Evolutionary conservation across 495 filamentous ascomycete species (phyloP).

Genomic region (Hamigera avellanea): DNA sequence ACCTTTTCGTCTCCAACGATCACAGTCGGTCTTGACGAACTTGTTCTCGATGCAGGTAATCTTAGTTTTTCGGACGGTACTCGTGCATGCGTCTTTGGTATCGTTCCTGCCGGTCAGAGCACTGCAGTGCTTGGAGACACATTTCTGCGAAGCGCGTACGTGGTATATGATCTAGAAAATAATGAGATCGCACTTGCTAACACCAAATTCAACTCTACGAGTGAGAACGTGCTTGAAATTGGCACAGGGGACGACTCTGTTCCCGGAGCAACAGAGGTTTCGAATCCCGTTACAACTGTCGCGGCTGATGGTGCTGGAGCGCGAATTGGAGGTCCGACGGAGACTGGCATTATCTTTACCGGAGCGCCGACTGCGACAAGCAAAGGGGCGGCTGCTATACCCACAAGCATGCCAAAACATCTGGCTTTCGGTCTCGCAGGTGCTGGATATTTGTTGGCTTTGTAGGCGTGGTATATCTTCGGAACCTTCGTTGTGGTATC

Average conservation of each 20-base stretch:
- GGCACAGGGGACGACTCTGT: not conserved
- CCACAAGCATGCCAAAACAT: conserved; percentile 12
- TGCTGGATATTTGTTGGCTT: conserved; percentile 16
- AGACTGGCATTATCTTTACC: conserved; percentile 8
- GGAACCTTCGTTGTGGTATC: not conserved
- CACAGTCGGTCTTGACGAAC: conserved; percentile 59
- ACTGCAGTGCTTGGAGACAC: conserved; percentile 78
- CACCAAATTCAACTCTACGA: conserved; percentile 62
- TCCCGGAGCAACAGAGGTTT: conserved; percentile 8
- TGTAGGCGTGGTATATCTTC: conserved; percentile 4
- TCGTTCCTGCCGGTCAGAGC: conserved; percentile 51
- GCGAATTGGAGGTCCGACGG: conserved; percentile 22
- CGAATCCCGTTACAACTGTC: conserved; percentile 35
- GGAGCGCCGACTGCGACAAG: conserved; percentile 8
- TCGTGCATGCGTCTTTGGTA: conserved; percentile 61
- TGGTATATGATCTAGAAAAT: conserved; percentile 83
- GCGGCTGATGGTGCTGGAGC: conserved; percentile 24
- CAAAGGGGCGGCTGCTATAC: conserved; percentile 8
- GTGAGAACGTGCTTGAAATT: not conserved
- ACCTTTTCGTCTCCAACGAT: conserved; percentile 59
- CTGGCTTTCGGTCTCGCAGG: conserved; percentile 17
- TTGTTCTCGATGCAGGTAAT: conserved; percentile 54
- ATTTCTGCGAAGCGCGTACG: conserved; percentile 86
- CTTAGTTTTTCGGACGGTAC: conserved; percentile 50
- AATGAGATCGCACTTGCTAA: conserved; percentile 82